Percentiles rank a stretch among this genome's conserved stretches.
Conservation (phyloP, 768 basidiomycete species). For the Podaxis mareebaensis region DNA sequence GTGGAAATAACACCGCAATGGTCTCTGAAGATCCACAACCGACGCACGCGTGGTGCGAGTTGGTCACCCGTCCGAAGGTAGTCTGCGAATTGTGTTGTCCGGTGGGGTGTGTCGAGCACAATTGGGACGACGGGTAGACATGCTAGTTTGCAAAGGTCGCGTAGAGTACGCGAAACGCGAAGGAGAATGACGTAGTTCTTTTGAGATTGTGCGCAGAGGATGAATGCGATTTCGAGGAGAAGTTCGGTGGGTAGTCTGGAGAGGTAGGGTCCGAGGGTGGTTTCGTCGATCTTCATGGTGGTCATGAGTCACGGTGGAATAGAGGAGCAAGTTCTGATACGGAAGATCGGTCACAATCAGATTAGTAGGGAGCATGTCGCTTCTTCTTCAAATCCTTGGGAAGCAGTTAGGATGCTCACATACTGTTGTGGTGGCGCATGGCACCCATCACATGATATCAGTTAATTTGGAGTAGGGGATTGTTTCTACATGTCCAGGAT, state of each 20-base stretch:
- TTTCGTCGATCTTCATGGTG: not conserved
- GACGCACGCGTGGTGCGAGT: slow-evolving; percentile 4
- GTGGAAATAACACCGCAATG: not conserved
- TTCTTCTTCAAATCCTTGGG: not conserved
- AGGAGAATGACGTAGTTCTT: slow-evolving; percentile 2
- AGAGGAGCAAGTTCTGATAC: not conserved
- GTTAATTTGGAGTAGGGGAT: not conserved
- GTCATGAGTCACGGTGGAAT: not conserved
- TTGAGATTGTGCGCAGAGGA: not conserved
- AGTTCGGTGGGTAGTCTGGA: slow-evolving; percentile 7
- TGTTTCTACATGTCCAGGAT: too few species aligned
- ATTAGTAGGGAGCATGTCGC: not conserved
- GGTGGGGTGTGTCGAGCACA: not conserved
- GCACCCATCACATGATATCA: not conserved
- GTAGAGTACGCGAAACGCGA: not conserved
- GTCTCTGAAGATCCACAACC: slow-evolving; percentile 7
- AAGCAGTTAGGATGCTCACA: not conserved
- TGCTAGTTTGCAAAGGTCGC: slow-evolving; percentile 1
- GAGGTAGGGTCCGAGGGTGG: not conserved
- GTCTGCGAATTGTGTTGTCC: not conserved
- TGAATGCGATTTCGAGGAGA: slow-evolving; percentile 2
- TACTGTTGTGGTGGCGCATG: not conserved
- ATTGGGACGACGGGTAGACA: slow-evolving; percentile 4
- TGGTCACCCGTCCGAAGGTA: not conserved
- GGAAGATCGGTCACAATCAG: not conserved